Percentiles rank a stretch among this genome's conserved stretches.
These are phyloP conservation scores for Lodderomyces elongisporus DNA, from an alignment of 1,139 yeast species.

Conservation along the genomic window DNA sequence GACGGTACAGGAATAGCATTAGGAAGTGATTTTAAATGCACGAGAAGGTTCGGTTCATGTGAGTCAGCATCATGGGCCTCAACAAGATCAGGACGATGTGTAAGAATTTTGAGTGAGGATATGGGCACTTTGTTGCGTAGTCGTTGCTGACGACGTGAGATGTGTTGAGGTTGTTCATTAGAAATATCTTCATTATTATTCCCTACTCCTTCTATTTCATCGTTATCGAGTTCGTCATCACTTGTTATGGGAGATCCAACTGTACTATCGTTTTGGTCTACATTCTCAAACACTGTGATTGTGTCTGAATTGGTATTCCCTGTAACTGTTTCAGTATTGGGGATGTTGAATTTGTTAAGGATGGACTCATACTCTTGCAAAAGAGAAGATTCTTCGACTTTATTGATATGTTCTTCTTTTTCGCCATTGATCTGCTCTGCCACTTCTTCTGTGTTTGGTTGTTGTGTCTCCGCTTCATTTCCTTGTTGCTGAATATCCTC, in stretches of 20 bases:
- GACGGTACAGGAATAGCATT: constrained; percentile 74
- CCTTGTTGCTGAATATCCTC: too few species aligned
- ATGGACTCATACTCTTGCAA: constrained; percentile 39
- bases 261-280: neutral
- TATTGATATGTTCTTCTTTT: constrained; percentile 1
- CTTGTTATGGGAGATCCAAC: too few species aligned
- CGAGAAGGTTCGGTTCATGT: constrained; percentile 63
- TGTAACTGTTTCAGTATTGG: neutral
- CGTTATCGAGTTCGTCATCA: too few species aligned
- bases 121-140: constrained; percentile 57
- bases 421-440: neutral
- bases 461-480: neutral
- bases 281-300: too few species aligned
- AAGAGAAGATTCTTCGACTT: constrained; percentile 23
- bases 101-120: constrained; percentile 59
- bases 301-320: too few species aligned
- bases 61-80: constrained; percentile 91
- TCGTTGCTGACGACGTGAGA: constrained; percentile 42
- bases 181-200: neutral
- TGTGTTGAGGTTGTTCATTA: constrained; percentile 1
- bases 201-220: neutral
- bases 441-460: constrained; percentile 1
- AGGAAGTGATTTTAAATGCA: constrained; percentile 58
- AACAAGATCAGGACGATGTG: constrained; percentile 63
- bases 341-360: constrained; percentile 31